Percentiles rank a stretch among this genome's conserved stretches.
phyloP scores from a whole-genome alignment of 148 eudicot species.

The Fagopyrum homotropicum region DNA sequence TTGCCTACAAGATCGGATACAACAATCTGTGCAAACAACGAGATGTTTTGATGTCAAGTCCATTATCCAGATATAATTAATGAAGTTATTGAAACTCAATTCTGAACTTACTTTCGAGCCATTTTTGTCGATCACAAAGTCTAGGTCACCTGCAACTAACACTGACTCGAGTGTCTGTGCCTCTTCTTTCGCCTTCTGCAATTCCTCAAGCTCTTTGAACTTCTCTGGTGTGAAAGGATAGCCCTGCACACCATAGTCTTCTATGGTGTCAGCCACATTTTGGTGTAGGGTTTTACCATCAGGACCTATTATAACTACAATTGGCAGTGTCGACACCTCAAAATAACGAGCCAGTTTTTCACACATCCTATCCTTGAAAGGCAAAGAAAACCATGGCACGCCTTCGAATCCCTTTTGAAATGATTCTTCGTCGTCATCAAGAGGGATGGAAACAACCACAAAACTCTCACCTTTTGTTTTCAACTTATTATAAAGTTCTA shows the following conservation, averaged over 20 bases:
- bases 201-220: conserved; percentile 56
- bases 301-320: conserved; percentile 55
- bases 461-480: conserved; percentile 49
- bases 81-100: neutral
- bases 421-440: conserved; percentile 43
- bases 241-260: conserved; percentile 53
- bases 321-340: conserved; percentile 53
- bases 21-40: conserved; percentile 31
- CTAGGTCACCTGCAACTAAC: conserved; percentile 47
- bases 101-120: conserved; percentile 45
- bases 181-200: conserved; percentile 48
- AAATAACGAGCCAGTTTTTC: conserved; percentile 55
- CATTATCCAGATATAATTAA: too few species aligned
- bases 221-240: conserved; percentile 77
- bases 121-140: conserved; percentile 54
- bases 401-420: conserved; percentile 23
- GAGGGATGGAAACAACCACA: conserved; percentile 58
- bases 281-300: conserved; percentile 68
- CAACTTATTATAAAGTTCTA: conserved; percentile 41
- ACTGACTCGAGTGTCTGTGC: conserved; percentile 72
- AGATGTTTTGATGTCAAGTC: neutral
- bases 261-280: conserved; percentile 50
- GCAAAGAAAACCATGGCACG: conserved; percentile 61
- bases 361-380: conserved; percentile 53
- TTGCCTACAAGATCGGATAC: conserved; percentile 64